These are phyloP conservation scores for Ophiosphaerella narmari DNA, from an alignment of 2,329 filamentous ascomycete species.

Conservation along the genomic window DNA sequence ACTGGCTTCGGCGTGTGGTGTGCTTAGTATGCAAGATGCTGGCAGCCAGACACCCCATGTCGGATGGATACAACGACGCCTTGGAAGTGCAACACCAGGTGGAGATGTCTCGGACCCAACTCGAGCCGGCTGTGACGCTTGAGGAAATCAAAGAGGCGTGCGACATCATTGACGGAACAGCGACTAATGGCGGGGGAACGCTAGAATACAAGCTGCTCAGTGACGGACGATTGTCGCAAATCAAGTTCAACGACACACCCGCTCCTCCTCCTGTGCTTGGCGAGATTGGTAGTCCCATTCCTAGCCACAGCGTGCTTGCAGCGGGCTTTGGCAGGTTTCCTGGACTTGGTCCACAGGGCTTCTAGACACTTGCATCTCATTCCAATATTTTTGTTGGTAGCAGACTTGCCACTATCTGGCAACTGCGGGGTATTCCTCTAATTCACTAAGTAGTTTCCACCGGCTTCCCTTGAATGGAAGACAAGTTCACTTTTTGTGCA, in stretches of 20 bases:
- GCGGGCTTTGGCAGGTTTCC: slow-evolving; percentile 42
- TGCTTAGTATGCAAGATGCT: slow-evolving; percentile 76
- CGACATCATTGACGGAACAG: slow-evolving; percentile 83
- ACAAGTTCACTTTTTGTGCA: slow-evolving; percentile 22
- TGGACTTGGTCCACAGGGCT: slow-evolving; percentile 37
- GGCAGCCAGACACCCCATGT: slow-evolving; percentile 50
- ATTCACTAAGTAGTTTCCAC: slow-evolving; percentile 21
- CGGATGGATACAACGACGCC: slow-evolving; percentile 72
- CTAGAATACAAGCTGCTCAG: slow-evolving; percentile 70
- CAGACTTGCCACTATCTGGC: slow-evolving; percentile 17
- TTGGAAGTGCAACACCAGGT: slow-evolving; percentile 67
- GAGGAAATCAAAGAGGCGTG: slow-evolving; percentile 81
- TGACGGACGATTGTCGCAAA: slow-evolving; percentile 41
- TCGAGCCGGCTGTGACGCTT: slow-evolving; percentile 60
- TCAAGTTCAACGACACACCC: slow-evolving; percentile 49
- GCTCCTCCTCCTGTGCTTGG: slow-evolving; percentile 44
- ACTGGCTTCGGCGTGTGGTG: slow-evolving; percentile 59
- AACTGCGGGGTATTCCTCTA: slow-evolving; percentile 18
- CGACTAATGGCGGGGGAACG: slow-evolving; percentile 82
- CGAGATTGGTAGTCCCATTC: slow-evolving; percentile 55
- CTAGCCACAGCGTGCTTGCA: slow-evolving; percentile 48
- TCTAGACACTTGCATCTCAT: slow-evolving; percentile 19
- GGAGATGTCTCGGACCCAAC: slow-evolving; percentile 64
- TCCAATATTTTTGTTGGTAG: slow-evolving; percentile 10
- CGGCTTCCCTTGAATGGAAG: slow-evolving; percentile 18